Conservation (phyloP, 2,329 filamentous ascomycete genomes). For the Pseudogymnoascus sp. region DNA sequence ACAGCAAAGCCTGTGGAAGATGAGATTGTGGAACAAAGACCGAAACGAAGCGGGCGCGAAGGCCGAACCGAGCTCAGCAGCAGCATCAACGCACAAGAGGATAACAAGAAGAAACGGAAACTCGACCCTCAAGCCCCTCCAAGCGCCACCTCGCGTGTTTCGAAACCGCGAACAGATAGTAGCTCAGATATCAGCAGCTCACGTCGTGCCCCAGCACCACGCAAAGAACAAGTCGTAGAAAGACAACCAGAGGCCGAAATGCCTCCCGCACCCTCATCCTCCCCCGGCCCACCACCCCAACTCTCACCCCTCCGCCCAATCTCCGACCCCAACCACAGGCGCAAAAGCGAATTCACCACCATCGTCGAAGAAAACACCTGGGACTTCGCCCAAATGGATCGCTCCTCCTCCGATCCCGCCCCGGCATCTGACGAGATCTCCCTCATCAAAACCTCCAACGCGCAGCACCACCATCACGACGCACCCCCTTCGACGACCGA, state of each 20-base stretch:
- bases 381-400: slow-evolving; percentile 33
- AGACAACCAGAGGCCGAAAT: slow-evolving; percentile 16
- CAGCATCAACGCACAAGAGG: slow-evolving; percentile 19
- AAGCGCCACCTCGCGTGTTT: neutral
- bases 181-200: neutral
- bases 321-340: slow-evolving; percentile 22
- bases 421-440: slow-evolving; percentile 21
- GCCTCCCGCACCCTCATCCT: slow-evolving; percentile 21
- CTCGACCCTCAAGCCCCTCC: neutral
- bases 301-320: slow-evolving; percentile 39
- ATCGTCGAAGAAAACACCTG: slow-evolving; percentile 42
- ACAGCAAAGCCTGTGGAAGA: neutral
- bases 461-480: slow-evolving; percentile 16
- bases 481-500: slow-evolving; percentile 4
- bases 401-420: slow-evolving; percentile 31
- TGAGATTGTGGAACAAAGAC: slow-evolving; percentile 17
- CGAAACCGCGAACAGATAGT: neutral
- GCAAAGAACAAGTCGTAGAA: neutral
- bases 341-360: slow-evolving; percentile 36
- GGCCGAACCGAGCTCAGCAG: neutral
- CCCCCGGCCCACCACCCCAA: slow-evolving; percentile 22
- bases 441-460: slow-evolving; percentile 18
- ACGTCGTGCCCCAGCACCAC: neutral
- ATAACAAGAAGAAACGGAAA: slow-evolving; percentile 15
- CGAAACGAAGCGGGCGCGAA: neutral